phyloP scores from a whole-genome alignment of 352 stramenopile genomes.

The Elongisporangium anandrum region DNA sequence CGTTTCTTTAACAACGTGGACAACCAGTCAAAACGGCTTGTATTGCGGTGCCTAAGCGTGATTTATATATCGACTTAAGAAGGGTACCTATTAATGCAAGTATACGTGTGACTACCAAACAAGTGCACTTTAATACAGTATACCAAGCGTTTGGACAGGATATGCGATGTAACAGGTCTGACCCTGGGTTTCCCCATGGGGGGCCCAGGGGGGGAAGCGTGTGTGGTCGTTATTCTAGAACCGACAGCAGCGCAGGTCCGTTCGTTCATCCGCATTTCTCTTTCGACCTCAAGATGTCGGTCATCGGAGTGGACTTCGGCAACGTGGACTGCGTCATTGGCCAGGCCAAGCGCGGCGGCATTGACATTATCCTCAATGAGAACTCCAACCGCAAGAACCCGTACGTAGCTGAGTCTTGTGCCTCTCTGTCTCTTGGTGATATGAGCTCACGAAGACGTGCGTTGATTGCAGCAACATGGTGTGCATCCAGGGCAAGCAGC shows the following conservation, averaged over 20 bases:
- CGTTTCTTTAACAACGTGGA: background rate
- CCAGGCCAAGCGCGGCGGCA: conserved; percentile 94
- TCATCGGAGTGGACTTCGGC: conserved; percentile 97
- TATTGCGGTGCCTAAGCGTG: conserved; percentile 8
- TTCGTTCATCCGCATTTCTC: conserved; percentile 9
- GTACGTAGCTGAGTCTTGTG: conserved; percentile 23
- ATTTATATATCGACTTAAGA: conserved; percentile 2
- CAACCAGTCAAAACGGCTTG: conserved; percentile 15
- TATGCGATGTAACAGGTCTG: background rate
- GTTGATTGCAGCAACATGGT: conserved; percentile 61
- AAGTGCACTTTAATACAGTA: background rate
- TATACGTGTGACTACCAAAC: background rate
- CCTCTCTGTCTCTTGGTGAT: background rate
- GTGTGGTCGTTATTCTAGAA: conserved; percentile 28
- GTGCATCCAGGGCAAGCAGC: conserved; percentile 87
- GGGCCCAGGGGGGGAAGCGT: background rate
- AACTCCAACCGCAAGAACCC: conserved; percentile 98
- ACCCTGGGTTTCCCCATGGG: background rate
- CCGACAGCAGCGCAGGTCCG: conserved; percentile 1
- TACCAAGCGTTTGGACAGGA: background rate
- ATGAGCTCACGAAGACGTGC: background rate
- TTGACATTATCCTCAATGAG: conserved; percentile 99
- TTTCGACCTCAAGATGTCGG: conserved; percentile 82
- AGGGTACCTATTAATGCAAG: background rate
- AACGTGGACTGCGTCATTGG: conserved; percentile 96